Evolutionary conservation across 1,284 basidiomycete species (phyloP).

Genomic region (Leccinum subrobustum): DNA sequence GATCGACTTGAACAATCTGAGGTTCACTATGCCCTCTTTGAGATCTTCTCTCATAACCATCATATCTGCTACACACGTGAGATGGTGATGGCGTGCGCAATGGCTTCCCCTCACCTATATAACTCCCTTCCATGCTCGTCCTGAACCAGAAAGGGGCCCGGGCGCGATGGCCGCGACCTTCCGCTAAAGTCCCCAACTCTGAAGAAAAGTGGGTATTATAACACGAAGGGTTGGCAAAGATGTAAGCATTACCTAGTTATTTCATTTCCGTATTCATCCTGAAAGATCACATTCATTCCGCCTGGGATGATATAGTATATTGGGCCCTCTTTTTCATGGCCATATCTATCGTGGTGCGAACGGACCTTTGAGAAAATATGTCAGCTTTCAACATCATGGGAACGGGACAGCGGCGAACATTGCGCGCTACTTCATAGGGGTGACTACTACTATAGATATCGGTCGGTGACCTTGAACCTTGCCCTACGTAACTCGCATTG

Average conservation of each 20-base stretch:
- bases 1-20: constrained; percentile 28
- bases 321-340: constrained; percentile 34
- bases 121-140: constrained; percentile 50
- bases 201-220: constrained; percentile 22
- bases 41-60: constrained; percentile 24
- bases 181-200: constrained; percentile 48
- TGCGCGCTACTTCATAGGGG: constrained; percentile 21
- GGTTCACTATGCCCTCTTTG: constrained; percentile 29
- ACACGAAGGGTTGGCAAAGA: constrained; percentile 2
- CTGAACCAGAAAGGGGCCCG: constrained; percentile 45
- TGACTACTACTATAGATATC: constrained; percentile 29
- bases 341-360: constrained; percentile 23
- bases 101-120: constrained; percentile 38
- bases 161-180: constrained; percentile 23
- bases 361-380: constrained; percentile 13
- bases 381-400: constrained; percentile 10
- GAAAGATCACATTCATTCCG: constrained; percentile 65
- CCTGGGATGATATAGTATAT: constrained; percentile 65
- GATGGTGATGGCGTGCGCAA: not conserved
- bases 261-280: constrained; percentile 64
- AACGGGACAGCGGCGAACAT: constrained; percentile 9
- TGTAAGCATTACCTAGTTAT: constrained; percentile 51
- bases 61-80: constrained; percentile 28
- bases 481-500: constrained; percentile 16
- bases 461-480: constrained; percentile 27